These are phyloP conservation scores for Trichoderma atroviride DNA, from an alignment of 2,329 filamentous ascomycete genomes.

Conservation along the genomic window DNA sequence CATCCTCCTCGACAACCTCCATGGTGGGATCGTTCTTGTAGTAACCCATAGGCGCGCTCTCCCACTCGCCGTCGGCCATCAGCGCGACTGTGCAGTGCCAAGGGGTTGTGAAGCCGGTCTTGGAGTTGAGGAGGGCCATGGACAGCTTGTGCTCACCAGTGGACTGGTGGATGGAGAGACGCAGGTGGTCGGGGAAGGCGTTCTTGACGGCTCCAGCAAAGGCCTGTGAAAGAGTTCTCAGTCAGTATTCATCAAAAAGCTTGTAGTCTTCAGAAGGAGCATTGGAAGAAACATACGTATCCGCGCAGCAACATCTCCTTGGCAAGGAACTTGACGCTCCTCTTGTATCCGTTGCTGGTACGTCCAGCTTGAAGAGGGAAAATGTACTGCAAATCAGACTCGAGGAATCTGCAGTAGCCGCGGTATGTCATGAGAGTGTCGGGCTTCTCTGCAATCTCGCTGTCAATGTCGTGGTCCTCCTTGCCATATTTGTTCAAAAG, in stretches of 20 bases:
- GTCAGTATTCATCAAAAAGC: neutral
- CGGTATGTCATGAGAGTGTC: conserved; percentile 58
- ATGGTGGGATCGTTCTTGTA: conserved; percentile 45
- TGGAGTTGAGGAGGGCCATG: conserved; percentile 50
- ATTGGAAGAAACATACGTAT: conserved; percentile 44
- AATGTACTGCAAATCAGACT: conserved; percentile 51
- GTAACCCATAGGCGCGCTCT: conserved; percentile 44
- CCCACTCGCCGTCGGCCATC: conserved; percentile 45
- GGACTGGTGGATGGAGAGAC: conserved; percentile 58
- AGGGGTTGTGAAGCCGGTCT: conserved; percentile 51
- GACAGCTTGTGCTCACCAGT: conserved; percentile 53
- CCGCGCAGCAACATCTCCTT: conserved; percentile 58
- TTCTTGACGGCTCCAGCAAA: conserved; percentile 54
- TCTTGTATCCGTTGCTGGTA: conserved; percentile 51
- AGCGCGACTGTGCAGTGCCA: conserved; percentile 55
- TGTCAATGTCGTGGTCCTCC: conserved; percentile 45
- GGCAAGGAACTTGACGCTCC: conserved; percentile 52
- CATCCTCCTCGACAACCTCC: conserved; percentile 51
- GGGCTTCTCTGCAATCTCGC: conserved; percentile 47
- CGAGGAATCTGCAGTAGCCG: conserved; percentile 57
- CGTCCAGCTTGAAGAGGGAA: conserved; percentile 44
- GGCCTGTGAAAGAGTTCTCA: conserved; percentile 41
- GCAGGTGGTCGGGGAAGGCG: conserved; percentile 49
- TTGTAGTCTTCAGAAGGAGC: too few relatives aligned
- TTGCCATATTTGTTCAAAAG: conserved; percentile 51